Evolutionary conservation across 495 filamentous ascomycete species (phyloP).

Genomic region (Penicillium nucicola): DNA sequence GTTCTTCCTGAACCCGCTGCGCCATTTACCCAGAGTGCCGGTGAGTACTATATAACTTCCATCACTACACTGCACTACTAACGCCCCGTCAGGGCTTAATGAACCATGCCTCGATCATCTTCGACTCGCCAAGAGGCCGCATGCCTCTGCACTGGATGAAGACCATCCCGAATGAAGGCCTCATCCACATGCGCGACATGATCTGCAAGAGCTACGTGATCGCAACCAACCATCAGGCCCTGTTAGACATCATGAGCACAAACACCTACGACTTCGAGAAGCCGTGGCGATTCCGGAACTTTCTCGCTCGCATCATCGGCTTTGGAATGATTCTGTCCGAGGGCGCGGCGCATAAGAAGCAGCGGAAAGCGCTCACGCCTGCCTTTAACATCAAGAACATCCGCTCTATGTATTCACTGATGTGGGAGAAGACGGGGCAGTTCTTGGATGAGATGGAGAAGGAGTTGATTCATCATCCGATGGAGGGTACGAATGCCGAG

Average conservation of each 20-base stretch:
- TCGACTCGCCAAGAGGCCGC: conserved; percentile 55
- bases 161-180: conserved; percentile 75
- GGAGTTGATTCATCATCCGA: conserved; percentile 32
- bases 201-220: conserved; percentile 33
- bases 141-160: conserved; percentile 67
- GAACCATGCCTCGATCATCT: conserved; percentile 57
- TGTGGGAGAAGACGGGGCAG: conserved; percentile 63
- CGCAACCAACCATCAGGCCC: conserved; percentile 40
- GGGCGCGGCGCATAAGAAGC: conserved; percentile 69
- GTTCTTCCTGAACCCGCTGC: conserved; percentile 66
- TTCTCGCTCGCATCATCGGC: conserved; percentile 68
- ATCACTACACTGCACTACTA: not conserved
- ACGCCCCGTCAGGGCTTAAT: conserved; percentile 40
- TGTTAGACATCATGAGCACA: conserved; percentile 56
- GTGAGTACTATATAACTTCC: conserved; percentile 29
- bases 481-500: conserved; percentile 37
- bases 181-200: conserved; percentile 69
- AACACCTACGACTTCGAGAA: conserved; percentile 54
- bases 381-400: conserved; percentile 82
- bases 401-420: conserved; percentile 75
- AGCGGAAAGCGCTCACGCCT: conserved; percentile 75
- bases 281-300: conserved; percentile 41
- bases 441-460: conserved; percentile 38
- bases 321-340: conserved; percentile 77
- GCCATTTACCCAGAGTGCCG: conserved; percentile 57